Evolutionary conservation across 2,329 filamentous ascomycete genomes (phyloP).

Genomic region (Helminthosporium solani): DNA sequence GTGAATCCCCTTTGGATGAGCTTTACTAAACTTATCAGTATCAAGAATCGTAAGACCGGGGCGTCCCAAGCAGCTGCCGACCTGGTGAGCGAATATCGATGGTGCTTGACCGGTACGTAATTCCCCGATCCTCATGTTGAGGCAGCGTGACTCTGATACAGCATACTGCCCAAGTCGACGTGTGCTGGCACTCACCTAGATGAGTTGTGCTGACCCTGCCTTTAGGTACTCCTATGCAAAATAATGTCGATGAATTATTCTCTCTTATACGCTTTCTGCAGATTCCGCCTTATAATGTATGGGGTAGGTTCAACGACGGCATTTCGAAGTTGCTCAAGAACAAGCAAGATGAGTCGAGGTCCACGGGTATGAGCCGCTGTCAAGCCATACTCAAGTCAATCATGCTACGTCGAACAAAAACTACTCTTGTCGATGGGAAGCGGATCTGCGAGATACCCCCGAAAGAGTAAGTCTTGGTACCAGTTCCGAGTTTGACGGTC

Average conservation of each 20-base stretch:
- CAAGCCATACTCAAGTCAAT: conserved; percentile 76
- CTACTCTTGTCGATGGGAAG: conserved; percentile 74
- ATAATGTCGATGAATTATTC: conserved; percentile 74
- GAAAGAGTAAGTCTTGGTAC: conserved; percentile 48
- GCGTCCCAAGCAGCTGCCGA: conserved; percentile 60
- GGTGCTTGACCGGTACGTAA: conserved; percentile 79
- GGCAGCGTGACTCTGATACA: too few relatives aligned
- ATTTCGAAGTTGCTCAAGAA: conserved; percentile 50
- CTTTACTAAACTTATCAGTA: conserved; percentile 31
- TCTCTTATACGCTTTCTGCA: conserved; percentile 75
- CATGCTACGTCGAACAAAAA: conserved; percentile 80
- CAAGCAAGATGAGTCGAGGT: conserved; percentile 32
- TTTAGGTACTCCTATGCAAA: conserved; percentile 70
- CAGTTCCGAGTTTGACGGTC: neutral
- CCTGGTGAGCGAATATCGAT: conserved; percentile 63
- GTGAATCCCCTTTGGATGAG: too few relatives aligned
- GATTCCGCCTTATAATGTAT: conserved; percentile 72
- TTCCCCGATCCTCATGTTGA: too few relatives aligned
- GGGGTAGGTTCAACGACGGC: conserved; percentile 61
- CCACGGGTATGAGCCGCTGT: conserved; percentile 65
- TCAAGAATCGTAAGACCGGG: conserved; percentile 72
- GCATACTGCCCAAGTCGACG: too few relatives aligned
- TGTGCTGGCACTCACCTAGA: too few relatives aligned
- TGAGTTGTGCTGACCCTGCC: too few relatives aligned
- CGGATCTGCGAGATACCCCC: conserved; percentile 70